Evolutionary conservation across 805 yeast species (phyloP).

Genomic region (Candida piceae): DNA sequence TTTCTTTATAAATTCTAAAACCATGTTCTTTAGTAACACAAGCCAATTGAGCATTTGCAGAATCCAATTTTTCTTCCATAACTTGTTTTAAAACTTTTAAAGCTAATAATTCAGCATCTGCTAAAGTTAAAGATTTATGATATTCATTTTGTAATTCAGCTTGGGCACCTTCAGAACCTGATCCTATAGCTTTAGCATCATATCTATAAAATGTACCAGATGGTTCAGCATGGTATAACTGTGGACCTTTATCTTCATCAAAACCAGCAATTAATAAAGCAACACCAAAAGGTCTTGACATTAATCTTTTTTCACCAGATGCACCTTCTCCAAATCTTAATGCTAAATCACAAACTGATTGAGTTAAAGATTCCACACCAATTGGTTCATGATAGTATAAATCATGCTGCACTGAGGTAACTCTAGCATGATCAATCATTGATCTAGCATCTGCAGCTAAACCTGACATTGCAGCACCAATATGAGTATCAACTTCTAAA

Average conservation of each 20-base stretch:
- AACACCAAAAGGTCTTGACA: constrained; percentile 99
- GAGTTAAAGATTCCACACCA: constrained; percentile 89
- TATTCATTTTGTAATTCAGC: constrained; percentile 95
- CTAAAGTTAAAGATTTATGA: constrained; percentile 83
- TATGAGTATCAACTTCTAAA: constrained; percentile 87
- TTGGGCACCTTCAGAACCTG: constrained; percentile 99
- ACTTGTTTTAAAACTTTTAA: constrained; percentile 92
- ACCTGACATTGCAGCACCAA: constrained; percentile 99
- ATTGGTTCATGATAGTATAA: constrained; percentile 90
- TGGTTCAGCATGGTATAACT: constrained; percentile 97
- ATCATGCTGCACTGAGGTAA: constrained; percentile 78
- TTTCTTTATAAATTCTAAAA: constrained; percentile 78
- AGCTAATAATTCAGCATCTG: constrained; percentile 88
- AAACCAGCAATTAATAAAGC: constrained; percentile 93
- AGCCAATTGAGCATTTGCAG: constrained; percentile 92
- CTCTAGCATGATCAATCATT: constrained; percentile 98
- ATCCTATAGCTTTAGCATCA: constrained; percentile 98
- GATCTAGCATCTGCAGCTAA: constrained; percentile 98
- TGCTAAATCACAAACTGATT: constrained; percentile 95
- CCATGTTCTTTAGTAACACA: constrained; percentile 85
- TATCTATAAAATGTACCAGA: constrained; percentile 96
- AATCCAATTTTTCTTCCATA: constrained; percentile 97
- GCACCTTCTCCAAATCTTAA: constrained; percentile 97
- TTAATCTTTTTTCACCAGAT: constrained; percentile 85
- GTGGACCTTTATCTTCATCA: constrained; percentile 92